Base-by-base conservation (phyloP, 2,329 filamentous ascomycete genomes). In the Exophiala viscosa region DNA sequence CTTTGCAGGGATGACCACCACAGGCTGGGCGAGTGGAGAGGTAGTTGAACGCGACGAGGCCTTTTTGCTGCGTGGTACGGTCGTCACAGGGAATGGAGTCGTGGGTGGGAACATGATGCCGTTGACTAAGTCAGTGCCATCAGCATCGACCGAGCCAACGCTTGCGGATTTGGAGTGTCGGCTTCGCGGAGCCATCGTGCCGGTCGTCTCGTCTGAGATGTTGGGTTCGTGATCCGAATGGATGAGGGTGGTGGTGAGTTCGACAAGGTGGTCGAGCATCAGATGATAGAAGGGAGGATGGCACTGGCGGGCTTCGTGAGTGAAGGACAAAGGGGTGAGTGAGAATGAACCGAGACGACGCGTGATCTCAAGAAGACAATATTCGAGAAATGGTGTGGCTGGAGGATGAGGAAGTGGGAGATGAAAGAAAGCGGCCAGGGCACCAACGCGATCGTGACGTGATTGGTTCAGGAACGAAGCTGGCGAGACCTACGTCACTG, bases 201-300 rank as follows among this genome's bases (percentile, higher is more conserved):
- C 34, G 38, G 49, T 38, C 14, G 28, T 32, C 23, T 20, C 40
- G 41, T 31, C 35, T 41, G 47, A 31, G 33, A 52, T 39, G 35
- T 23, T 33, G 3, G 52, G 58, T 39, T 54, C 39, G 50, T 55
- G 54, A 13, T 50, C 50, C 36, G 49, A 50, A 33, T 60, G 43
- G n/a, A 56, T 42, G 45, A 48, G 47, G 14, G 49, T 52, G 31
- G 54, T 55, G 38, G 55, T 49, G 40, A 60, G 58, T 48, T 58
- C 55, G 50, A 58, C 39, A 36, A 58, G 34, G 49, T 56, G 55
- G 47, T 50, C 50, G 48, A 60, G 52, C 55, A 60, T 60, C 28
- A 52, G 50, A 11, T 18, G 41, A 44, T 2, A 3, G n/a, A 28
- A 40, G 40, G 10, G 7, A 31, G 20, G 40, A 31, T 17, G 17